Conservation (phyloP, 108 stramenopile species). For the Cyclotella sp. region DNA sequence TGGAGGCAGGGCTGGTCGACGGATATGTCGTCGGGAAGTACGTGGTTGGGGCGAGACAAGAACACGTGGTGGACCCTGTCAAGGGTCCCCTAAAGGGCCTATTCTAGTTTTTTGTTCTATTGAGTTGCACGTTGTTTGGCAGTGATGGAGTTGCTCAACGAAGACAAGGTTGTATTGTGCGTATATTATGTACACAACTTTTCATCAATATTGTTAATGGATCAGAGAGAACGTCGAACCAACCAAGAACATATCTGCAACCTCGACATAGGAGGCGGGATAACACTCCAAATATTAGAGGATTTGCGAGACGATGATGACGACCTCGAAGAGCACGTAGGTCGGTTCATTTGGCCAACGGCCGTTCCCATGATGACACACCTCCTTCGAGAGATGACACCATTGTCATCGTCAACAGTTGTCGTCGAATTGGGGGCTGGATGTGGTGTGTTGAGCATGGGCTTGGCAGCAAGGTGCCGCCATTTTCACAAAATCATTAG, state of each 20-base stretch:
- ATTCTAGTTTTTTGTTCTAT: too few relatives aligned
- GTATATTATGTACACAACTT: too few relatives aligned
- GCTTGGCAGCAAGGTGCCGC: not conserved
- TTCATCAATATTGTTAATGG: too few relatives aligned
- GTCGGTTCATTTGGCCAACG: conserved; percentile 3
- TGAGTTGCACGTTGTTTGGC: too few relatives aligned
- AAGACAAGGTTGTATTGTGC: too few relatives aligned
- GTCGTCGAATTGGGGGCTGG: conserved; percentile 6
- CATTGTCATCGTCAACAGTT: not conserved
- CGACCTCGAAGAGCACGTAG: conserved; percentile 2
- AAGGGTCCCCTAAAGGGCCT: too few relatives aligned
- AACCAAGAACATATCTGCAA: not conserved
- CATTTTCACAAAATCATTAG: not conserved
- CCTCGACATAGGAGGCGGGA: conserved; percentile 7
- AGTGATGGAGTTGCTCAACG: too few relatives aligned
- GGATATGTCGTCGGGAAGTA: too few relatives aligned
- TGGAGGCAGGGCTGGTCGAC: too few relatives aligned
- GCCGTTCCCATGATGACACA: not conserved
- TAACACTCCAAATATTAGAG: not conserved
- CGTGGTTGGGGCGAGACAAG: too few relatives aligned
- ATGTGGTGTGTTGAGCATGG: not conserved
- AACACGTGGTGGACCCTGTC: too few relatives aligned
- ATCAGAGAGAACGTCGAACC: too few relatives aligned
- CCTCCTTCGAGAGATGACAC: not conserved
- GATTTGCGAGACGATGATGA: conserved; percentile 1